Percentiles rank a stretch among this genome's conserved stretches.
Evolutionary conservation across 352 stramenopile species (phyloP).

Genomic region (Sclerospora graminicola): DNA sequence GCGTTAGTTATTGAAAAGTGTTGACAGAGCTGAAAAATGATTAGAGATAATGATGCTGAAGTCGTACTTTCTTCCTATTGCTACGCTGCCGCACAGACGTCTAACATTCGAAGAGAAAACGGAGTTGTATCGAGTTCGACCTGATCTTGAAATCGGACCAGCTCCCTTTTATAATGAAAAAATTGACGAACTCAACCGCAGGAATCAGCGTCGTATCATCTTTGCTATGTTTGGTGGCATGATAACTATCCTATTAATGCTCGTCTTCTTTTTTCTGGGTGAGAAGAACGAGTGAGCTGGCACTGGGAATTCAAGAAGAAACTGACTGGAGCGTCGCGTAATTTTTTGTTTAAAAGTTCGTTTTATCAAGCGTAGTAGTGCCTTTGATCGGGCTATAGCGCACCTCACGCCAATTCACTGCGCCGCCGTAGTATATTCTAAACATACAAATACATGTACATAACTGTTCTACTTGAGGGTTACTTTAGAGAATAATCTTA

Average conservation of each 20-base stretch:
- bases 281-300: conserved; percentile 20
- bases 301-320: not conserved
- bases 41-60: not conserved
- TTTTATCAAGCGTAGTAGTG: too few relatives aligned
- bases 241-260: conserved; percentile 50
- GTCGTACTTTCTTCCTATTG: not conserved
- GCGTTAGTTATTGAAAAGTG: conserved; percentile 5
- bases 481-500: too few relatives aligned
- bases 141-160: conserved; percentile 68
- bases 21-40: not conserved
- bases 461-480: conserved; percentile 1
- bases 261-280: conserved; percentile 62
- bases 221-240: conserved; percentile 70
- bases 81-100: conserved; percentile 20
- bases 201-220: conserved; percentile 54
- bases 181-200: conserved; percentile 35
- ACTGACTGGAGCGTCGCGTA: not conserved
- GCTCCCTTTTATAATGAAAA: conserved; percentile 51
- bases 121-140: conserved; percentile 71
- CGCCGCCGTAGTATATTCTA: conserved; percentile 12
- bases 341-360: too few relatives aligned
- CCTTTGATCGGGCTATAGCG: too few relatives aligned
- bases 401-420: not conserved
- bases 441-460: conserved; percentile 18
- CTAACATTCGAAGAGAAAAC: conserved; percentile 74